Conservation (phyloP, 1,284 basidiomycete genomes). For the Ceratobasidium sp. region DNA sequence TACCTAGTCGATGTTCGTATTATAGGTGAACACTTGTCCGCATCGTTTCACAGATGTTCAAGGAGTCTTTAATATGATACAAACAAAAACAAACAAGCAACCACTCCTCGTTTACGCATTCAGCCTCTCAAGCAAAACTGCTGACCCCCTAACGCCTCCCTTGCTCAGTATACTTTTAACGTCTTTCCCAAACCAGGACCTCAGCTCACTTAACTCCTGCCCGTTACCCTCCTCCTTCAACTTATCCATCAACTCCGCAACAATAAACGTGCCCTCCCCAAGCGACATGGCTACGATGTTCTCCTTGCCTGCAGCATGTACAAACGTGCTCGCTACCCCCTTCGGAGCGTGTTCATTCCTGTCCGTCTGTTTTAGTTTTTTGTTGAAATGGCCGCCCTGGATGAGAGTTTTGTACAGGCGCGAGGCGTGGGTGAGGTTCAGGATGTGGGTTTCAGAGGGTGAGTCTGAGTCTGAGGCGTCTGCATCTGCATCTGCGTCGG, state of each 20-base stretch:
- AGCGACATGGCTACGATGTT: slow-evolving; percentile 68
- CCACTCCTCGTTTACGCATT: too few relatives aligned
- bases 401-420: slow-evolving; percentile 86
- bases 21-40: too few relatives aligned
- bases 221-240: slow-evolving; percentile 60
- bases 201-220: slow-evolving; percentile 59
- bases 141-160: slow-evolving; percentile 65
- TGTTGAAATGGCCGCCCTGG: slow-evolving; percentile 88
- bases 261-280: slow-evolving; percentile 77
- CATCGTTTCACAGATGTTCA: too few relatives aligned
- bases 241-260: slow-evolving; percentile 78
- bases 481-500: slow-evolving; percentile 44
- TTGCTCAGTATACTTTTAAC: slow-evolving; percentile 58
- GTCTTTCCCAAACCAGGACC: slow-evolving; percentile 65
- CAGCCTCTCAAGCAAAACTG: slow-evolving; percentile 60
- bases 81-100: too few relatives aligned
- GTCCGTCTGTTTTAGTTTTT: slow-evolving; percentile 64
- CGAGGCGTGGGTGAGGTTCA: slow-evolving; percentile 82
- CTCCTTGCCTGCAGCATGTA: slow-evolving; percentile 67
- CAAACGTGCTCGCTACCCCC: slow-evolving; percentile 68
- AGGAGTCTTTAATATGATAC: too few relatives aligned
- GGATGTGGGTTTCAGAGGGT: slow-evolving; percentile 66
- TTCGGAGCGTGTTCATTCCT: slow-evolving; percentile 60
- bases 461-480: slow-evolving; percentile 48
- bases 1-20: too few relatives aligned